phyloP scores from a whole-genome alignment of 495 filamentous ascomycete genomes.

The Glarea lozoyensis region DNA sequence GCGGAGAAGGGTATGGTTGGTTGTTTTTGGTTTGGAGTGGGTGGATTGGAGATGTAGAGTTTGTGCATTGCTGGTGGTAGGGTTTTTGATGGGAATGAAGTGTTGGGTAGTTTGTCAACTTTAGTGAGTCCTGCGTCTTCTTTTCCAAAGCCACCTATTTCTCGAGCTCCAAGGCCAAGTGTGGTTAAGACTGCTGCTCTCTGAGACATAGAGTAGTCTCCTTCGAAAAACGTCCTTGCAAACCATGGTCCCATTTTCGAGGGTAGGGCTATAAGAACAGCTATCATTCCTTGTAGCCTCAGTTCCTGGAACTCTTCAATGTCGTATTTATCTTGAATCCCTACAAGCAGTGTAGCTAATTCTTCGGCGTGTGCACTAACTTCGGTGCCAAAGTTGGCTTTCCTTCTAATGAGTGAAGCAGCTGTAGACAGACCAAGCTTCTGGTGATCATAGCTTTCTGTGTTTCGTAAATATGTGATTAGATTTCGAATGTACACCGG shows the following conservation, averaged over 20 bases:
- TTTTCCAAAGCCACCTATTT: slow-evolving; percentile 71
- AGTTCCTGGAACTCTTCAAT: slow-evolving; percentile 68
- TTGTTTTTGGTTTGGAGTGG: background rate
- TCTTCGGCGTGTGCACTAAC: slow-evolving; percentile 77
- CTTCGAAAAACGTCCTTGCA: slow-evolving; percentile 76
- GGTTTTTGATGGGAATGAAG: slow-evolving; percentile 29
- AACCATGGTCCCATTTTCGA: slow-evolving; percentile 75
- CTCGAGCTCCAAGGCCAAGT: slow-evolving; percentile 75
- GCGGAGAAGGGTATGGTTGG: slow-evolving; percentile 32
- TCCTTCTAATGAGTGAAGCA: slow-evolving; percentile 74
- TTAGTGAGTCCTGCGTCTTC: slow-evolving; percentile 30
- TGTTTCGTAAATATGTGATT: slow-evolving; percentile 66
- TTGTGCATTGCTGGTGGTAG: slow-evolving; percentile 38
- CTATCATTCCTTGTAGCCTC: slow-evolving; percentile 76
- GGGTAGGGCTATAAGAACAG: slow-evolving; percentile 68
- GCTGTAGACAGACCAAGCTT: slow-evolving; percentile 70
- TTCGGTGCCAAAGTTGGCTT: slow-evolving; percentile 80
- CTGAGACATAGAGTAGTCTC: slow-evolving; percentile 81
- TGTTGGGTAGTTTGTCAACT: slow-evolving; percentile 9
- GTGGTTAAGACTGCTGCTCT: slow-evolving; percentile 71
- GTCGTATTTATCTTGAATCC: slow-evolving; percentile 73
- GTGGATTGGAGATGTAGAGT: slow-evolving; percentile 30
- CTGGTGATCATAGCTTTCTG: slow-evolving; percentile 76
- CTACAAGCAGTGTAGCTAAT: slow-evolving; percentile 63
- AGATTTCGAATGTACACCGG: slow-evolving; percentile 92